Base-by-base conservation (phyloP, 192 early-diverging fungal species). In the Coemansia sp. region DNA sequence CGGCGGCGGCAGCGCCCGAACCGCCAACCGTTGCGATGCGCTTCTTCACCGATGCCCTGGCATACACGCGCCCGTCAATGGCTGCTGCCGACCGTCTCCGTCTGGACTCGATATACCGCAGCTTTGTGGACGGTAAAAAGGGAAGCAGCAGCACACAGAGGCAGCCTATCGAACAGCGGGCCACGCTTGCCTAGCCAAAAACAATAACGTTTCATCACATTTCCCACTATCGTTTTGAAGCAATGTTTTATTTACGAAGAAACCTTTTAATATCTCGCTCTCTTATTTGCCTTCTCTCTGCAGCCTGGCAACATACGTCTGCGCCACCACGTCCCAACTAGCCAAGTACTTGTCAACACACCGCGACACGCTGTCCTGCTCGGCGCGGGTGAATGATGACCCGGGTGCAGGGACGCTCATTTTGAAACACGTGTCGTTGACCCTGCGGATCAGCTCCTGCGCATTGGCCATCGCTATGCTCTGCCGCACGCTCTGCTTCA, bases 301-400 rank as follows among this genome's bases (percentile, higher is more conserved):
- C 21, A 93, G 83, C 43, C 91, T 84, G 60, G 76, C 79, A 19
- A 94, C 80, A 41, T 94, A 96, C 8, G 90, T 78, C 41, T 88
- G 85, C 39, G 92, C 90, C 12, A 93, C 87, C 13, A 88, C 74
- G 73, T 94, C 93, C 92, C 93, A 96, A 58, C 90, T 87, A 41
- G 93, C 91, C 87, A 95, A 88, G 83, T 93, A 96, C 66, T 90
- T 88, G 76, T 94, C 90, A 82, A 90, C 88, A 83, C 95, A 96
- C 79, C 90, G 89, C 8, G 87, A 84, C 40, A 95, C 64, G 71
- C 90, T 92, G 21, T 83, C 90, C 75, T 92, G 84, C 67, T 96
- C 94, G 41, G 85, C 73, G 54, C 77, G 84, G 58, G 84, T 86
- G 41, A 96, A 80, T 41, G 81, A 85, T 43, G 88, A 42, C 16